A percentile compares a stretch with the other conserved stretches of the same genome.
phyloP scores from a whole-genome alignment of 192 early-diverging fungal genomes.

The Umbelopsis vinacea region DNA sequence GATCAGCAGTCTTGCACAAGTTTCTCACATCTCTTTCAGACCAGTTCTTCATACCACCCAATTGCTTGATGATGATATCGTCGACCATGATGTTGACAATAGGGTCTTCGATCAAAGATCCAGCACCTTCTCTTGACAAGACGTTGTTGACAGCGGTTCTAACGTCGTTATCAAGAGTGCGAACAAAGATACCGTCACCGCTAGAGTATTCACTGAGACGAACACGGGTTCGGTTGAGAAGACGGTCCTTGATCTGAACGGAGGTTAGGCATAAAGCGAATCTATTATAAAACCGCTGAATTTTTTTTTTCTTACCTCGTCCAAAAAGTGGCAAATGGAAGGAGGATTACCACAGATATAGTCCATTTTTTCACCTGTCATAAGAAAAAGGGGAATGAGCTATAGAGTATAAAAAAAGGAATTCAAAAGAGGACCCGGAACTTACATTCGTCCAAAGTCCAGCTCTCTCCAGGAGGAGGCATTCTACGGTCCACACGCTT shows the following conservation, averaged over 20 bases:
- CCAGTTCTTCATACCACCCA: slow-evolving; percentile 32
- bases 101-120: slow-evolving; percentile 31
- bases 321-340: slow-evolving; percentile 60
- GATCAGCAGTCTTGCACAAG: slow-evolving; percentile 28
- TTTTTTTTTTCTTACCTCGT: slow-evolving; percentile 45
- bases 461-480: slow-evolving; percentile 51
- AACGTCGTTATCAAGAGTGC: slow-evolving; percentile 24
- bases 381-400: not conserved
- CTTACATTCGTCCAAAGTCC: slow-evolving; percentile 57
- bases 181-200: slow-evolving; percentile 30
- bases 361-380: slow-evolving; percentile 54
- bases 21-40: slow-evolving; percentile 25
- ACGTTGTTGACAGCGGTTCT: slow-evolving; percentile 24
- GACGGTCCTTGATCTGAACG: slow-evolving; percentile 33
- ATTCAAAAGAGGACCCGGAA: not conserved
- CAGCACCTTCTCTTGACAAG: slow-evolving; percentile 30
- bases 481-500: slow-evolving; percentile 43
- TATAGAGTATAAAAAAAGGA: not conserved
- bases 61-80: slow-evolving; percentile 26
- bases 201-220: slow-evolving; percentile 30
- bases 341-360: slow-evolving; percentile 66
- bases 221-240: slow-evolving; percentile 29
- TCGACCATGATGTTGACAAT: slow-evolving; percentile 24
- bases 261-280: not conserved
- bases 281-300: not conserved